Percentiles rank a stretch among this genome's conserved stretches.
These are phyloP conservation scores for Aspergillus sp. DNA, from an alignment of 2,329 filamentous ascomycete species.

Conservation along the genomic window DNA sequence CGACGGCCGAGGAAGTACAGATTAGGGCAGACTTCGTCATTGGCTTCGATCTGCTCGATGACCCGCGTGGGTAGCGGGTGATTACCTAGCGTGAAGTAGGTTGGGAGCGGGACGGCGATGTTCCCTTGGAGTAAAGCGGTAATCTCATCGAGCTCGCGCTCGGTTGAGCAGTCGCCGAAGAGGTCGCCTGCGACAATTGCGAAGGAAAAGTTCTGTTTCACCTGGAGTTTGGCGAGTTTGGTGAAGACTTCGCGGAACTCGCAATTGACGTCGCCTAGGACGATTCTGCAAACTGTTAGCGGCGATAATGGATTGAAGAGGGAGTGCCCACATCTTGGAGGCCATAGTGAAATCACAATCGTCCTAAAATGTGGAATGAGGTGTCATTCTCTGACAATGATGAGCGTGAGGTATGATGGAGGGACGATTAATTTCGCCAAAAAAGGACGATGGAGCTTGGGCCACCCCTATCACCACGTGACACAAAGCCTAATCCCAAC, in stretches of 20 bases:
- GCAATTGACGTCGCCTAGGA: conserved; percentile 80
- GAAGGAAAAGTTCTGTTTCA: conserved; percentile 85
- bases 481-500: conserved; percentile 4
- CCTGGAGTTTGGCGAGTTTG: conserved; percentile 76
- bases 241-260: conserved; percentile 72
- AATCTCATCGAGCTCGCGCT: conserved; percentile 59
- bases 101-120: conserved; percentile 73
- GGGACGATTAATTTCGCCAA: conserved; percentile 11
- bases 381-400: conserved; percentile 1
- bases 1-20: conserved; percentile 86
- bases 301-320: background rate
- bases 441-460: conserved; percentile 31
- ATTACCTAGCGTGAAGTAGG: conserved; percentile 84
- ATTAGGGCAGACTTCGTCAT: conserved; percentile 80
- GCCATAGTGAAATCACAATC: conserved; percentile 43
- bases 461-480: conserved; percentile 30
- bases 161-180: conserved; percentile 57
- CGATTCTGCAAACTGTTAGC: conserved; percentile 51
- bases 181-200: conserved; percentile 82
- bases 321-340: conserved; percentile 53
- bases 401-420: conserved; percentile 11
- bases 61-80: conserved; percentile 69
- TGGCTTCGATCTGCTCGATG: conserved; percentile 69
- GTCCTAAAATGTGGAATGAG: background rate
- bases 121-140: conserved; percentile 68